phyloP scores from a whole-genome alignment of 345 rosid genomes.

The Reutealis trisperma region DNA sequence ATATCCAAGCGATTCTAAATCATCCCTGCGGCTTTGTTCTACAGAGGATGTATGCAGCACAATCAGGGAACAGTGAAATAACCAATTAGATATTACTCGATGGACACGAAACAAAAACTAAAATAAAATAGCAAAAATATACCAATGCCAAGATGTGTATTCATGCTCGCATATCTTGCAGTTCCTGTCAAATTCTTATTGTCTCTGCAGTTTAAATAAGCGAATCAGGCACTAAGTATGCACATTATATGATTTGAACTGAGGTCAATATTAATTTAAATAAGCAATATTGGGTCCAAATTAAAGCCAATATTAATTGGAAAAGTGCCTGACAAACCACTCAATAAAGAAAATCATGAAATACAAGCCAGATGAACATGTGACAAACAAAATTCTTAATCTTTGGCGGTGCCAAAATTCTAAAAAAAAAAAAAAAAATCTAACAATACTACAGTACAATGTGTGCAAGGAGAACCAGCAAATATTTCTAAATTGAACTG shows the following conservation, averaged over 20 bases:
- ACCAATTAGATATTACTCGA: too few species aligned
- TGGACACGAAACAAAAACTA: background rate
- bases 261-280: background rate
- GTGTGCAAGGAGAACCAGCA: background rate
- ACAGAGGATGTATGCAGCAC: background rate
- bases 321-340: background rate
- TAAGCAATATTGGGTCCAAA: too few species aligned
- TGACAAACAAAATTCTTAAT: background rate
- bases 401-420: background rate
- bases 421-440: background rate
- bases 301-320: background rate
- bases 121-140: constrained; percentile 14
- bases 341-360: background rate
- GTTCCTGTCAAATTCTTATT: constrained; percentile 93
- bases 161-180: constrained; percentile 96
- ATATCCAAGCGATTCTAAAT: constrained; percentile 92
- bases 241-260: background rate
- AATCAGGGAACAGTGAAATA: constrained; percentile 5
- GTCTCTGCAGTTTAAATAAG: constrained; percentile 54
- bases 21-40: constrained; percentile 99
- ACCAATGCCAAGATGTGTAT: constrained; percentile 97
- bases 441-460: background rate
- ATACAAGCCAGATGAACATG: background rate
- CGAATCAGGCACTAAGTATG: constrained; percentile 10
- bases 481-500: background rate